Evolutionary conservation across 345 rosid genomes (phyloP).

Genomic region (Excoecaria cochinchinensis): DNA sequence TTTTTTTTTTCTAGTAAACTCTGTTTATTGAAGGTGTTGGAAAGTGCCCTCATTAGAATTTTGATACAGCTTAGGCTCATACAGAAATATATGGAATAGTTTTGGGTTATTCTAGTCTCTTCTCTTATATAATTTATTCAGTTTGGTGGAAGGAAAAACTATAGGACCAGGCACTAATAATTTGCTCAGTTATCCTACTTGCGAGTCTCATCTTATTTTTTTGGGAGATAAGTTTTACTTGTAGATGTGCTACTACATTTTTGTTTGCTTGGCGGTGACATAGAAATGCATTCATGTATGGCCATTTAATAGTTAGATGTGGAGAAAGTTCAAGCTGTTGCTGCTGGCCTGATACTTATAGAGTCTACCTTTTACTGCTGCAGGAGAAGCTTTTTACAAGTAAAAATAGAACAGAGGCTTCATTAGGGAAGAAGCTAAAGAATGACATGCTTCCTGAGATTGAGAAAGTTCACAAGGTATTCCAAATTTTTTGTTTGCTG

Average conservation of each 20-base stretch:
- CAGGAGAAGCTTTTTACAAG: slow-evolving; percentile 90
- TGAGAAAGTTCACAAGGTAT: slow-evolving; percentile 95
- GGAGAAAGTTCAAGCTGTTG: not conserved
- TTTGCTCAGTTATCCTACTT: not conserved
- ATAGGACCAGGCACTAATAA: no score
- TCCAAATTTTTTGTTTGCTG: slow-evolving; percentile 12
- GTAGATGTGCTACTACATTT: not conserved
- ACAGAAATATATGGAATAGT: not conserved
- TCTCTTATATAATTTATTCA: not conserved
- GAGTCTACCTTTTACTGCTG: slow-evolving; percentile 22
- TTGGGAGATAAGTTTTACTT: not conserved
- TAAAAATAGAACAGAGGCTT: slow-evolving; percentile 83
- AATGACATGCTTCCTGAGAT: slow-evolving; percentile 96
- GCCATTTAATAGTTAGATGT: not conserved
- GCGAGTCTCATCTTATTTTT: no score
- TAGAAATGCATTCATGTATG: not conserved
- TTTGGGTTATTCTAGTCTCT: not conserved
- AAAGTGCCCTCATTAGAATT: not conserved
- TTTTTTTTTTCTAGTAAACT: not conserved
- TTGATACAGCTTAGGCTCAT: not conserved
- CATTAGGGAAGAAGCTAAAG: slow-evolving; percentile 84
- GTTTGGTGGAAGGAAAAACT: not conserved
- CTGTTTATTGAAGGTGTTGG: not conserved
- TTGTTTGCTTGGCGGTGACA: slow-evolving; percentile 5
- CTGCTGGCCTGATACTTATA: not conserved